Evolutionary conservation across 129 eudicot genomes (phyloP), one percentile per base, ranked within the genome.

Genomic region (Deinandra increscens): DNA sequence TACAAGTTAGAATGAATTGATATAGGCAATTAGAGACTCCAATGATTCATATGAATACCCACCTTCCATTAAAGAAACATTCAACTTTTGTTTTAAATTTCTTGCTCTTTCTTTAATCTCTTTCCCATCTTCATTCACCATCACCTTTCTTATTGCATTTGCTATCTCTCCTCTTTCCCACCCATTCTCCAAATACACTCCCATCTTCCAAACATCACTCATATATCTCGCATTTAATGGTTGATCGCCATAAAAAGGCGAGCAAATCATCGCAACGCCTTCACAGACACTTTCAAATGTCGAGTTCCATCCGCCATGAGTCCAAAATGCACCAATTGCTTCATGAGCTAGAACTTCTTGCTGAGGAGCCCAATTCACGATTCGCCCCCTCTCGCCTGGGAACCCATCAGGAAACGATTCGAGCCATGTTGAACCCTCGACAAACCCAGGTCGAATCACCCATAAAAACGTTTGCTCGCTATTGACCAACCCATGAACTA

Each of bases 241-340:
- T 64, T 83, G 88, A 76, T 83, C 88, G 0, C 75, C 80, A 62
- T 69, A 68, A 53, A 48, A 56, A 48, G 88, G 88, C 4, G 63
- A 48, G 38, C 85, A 83, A 56, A 83, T 82, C 87, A 68, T 85
- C 5, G 80, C 73, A 37, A 71, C 84, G 12, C 79, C 85, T 73
- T 83, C 86, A n/a, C 86, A 88, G 3, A 88, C 60, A 14, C 91
- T 82, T 48, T 87, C 95, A 38, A 84, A 14, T 2, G 90, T 79
- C 19, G 95, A 88, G 37, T 88, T 88, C 95, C 95, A 88, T 6
- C 95, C 95, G 14, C 73, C 54, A 33, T 88, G 95, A 10, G 87
- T 87, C 83, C 83, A 82, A 66, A 87, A 84, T 0, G 55, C 71
- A 7, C 80, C 80, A 1, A 53, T 43, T 14, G 90, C 78, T 9